These are phyloP conservation scores for Ustilago xerochloae DNA, from an alignment of 1,284 basidiomycete species.

Conservation along the genomic window DNA sequence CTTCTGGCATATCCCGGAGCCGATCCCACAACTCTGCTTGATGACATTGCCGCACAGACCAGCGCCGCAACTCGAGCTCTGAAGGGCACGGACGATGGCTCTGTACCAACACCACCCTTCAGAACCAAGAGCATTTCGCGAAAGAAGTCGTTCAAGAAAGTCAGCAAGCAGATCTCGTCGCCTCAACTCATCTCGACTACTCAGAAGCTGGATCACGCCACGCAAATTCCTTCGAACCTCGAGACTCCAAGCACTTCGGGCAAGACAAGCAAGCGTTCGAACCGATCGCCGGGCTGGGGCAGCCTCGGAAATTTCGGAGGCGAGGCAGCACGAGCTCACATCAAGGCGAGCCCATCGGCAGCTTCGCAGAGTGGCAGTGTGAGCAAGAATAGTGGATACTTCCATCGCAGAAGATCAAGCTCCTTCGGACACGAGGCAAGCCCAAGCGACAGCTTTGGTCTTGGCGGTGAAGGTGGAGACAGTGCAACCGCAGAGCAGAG, in stretches of 20 bases:
- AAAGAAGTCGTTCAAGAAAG: slow-evolving; percentile 50
- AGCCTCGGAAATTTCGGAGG: slow-evolving; percentile 14
- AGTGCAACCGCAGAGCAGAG: slow-evolving; percentile 4
- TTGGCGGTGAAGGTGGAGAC: background rate
- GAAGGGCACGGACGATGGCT: slow-evolving; percentile 49
- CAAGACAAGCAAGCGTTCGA: slow-evolving; percentile 4
- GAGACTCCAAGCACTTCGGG: slow-evolving; percentile 10
- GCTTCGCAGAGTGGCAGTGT: slow-evolving; percentile 18
- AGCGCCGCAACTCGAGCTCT: slow-evolving; percentile 57
- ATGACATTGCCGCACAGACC: slow-evolving; percentile 60
- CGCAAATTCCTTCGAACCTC: slow-evolving; percentile 15
- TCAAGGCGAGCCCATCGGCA: slow-evolving; percentile 14
- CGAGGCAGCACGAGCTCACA: slow-evolving; percentile 14
- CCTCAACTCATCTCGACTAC: slow-evolving; percentile 61
- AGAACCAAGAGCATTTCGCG: slow-evolving; percentile 53
- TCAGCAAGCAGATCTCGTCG: slow-evolving; percentile 55
- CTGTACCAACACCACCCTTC: slow-evolving; percentile 27
- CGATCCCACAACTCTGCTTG: slow-evolving; percentile 31
- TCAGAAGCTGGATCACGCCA: slow-evolving; percentile 53
- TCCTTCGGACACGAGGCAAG: slow-evolving; percentile 54
- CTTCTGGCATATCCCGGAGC: slow-evolving; percentile 1
- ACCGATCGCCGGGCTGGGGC: slow-evolving; percentile 30
- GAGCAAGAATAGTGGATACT: slow-evolving; percentile 21
- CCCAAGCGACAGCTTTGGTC: slow-evolving; percentile 14
- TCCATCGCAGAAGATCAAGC: slow-evolving; percentile 51